Evolutionary conservation across 2,329 filamentous ascomycete genomes (phyloP).

Genomic region (Elsinoe perseae): DNA sequence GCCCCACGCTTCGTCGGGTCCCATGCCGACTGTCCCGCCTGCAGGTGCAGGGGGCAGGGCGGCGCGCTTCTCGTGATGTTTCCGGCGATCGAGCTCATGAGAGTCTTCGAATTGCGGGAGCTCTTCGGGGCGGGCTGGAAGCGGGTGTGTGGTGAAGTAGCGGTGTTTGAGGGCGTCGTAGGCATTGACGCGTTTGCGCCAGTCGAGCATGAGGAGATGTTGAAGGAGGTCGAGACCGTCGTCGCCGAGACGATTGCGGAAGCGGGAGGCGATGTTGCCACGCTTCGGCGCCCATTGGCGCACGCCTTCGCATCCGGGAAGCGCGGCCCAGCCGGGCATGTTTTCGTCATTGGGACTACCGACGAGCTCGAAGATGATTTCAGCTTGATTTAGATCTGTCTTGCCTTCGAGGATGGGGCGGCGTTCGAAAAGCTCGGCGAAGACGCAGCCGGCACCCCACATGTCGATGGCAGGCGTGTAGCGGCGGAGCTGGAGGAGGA

Average conservation of each 20-base stretch:
- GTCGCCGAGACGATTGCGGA: constrained; percentile 54
- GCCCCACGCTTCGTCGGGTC: constrained; percentile 45
- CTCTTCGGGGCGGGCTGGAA: constrained; percentile 74
- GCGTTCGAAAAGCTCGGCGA: constrained; percentile 92
- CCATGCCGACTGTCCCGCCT: constrained; percentile 78
- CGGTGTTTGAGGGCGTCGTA: constrained; percentile 87
- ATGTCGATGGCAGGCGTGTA: constrained; percentile 98
- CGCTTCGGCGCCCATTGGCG: constrained; percentile 52
- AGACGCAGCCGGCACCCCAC: constrained; percentile 98
- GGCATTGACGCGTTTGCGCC: constrained; percentile 81
- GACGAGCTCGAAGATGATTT: constrained; percentile 88
- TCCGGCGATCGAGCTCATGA: constrained; percentile 89
- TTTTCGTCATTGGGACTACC: constrained; percentile 81
- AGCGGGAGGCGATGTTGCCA: constrained; percentile 64
- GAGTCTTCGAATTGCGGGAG: constrained; percentile 91
- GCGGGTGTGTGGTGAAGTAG: constrained; percentile 74
- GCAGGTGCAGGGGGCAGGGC: constrained; percentile 83
- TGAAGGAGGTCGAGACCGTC: constrained; percentile 70
- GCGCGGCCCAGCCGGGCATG: constrained; percentile 82
- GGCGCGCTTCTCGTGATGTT: constrained; percentile 78
- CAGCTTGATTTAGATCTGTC: constrained; percentile 80
- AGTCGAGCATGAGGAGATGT: constrained; percentile 81
- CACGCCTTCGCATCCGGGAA: constrained; percentile 74
- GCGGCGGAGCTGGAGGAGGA: constrained; percentile 74
- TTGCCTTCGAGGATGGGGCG: constrained; percentile 89